Conservation (phyloP, 306 rosid genomes). For the Lathyrus tuberosus region DNA sequence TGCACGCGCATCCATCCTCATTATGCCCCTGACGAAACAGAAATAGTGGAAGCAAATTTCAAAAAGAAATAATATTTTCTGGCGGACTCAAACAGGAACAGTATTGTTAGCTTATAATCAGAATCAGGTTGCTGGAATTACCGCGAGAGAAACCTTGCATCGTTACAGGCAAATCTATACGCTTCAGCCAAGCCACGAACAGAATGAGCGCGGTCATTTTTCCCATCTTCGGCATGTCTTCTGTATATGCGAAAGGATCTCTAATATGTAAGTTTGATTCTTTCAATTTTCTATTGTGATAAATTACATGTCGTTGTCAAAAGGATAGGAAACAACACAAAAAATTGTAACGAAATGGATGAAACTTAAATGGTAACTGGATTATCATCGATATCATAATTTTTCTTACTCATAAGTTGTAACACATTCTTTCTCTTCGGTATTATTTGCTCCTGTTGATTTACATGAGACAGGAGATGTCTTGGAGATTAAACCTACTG, state of each 20-base stretch:
- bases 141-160: conserved; percentile 91
- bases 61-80: conserved; percentile 20
- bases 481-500: conserved; percentile 52
- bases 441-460: conserved; percentile 63
- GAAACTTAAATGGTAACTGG: not conserved
- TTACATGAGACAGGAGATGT: conserved; percentile 53
- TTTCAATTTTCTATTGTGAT: conserved; percentile 4
- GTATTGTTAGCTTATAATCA: conserved; percentile 15
- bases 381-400: conserved; percentile 7
- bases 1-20: conserved; percentile 85
- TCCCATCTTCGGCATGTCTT: conserved; percentile 52
- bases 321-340: conserved; percentile 29
- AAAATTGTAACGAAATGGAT: conserved; percentile 10
- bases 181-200: conserved; percentile 71
- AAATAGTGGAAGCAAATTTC: conserved; percentile 18
- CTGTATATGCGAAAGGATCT: conserved; percentile 46
- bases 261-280: conserved; percentile 35
- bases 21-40: conserved; percentile 72
- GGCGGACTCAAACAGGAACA: conserved; percentile 18
- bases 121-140: conserved; percentile 45
- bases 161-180: conserved; percentile 71
- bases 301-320: conserved; percentile 13
- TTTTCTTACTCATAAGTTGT: conserved; percentile 59
- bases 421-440: conserved; percentile 60
- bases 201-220: conserved; percentile 46